Evolutionary conservation across 73 alveolate genomes (phyloP), one percentile per base, ranked within the genome.

Genomic region (Symbiodinium natans): DNA sequence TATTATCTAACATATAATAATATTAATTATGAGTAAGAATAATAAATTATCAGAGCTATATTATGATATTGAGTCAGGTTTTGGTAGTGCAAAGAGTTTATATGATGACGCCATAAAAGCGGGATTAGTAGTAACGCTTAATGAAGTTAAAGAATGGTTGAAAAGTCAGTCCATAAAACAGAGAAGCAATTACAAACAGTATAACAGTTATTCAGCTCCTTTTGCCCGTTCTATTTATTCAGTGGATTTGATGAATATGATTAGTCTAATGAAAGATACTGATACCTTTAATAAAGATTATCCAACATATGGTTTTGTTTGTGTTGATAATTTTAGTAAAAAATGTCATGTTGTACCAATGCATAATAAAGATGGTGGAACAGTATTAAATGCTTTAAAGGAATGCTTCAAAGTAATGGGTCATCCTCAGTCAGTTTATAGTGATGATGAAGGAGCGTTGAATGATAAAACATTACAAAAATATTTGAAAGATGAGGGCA

Each of bases 271-370:
- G 25, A 86, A 86, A 31, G 75, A 86, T 5, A 46, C 83, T 9
- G 41, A 36, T 4, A 29, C 48, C 1, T 15, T 0, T 5, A 56
- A 56, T 1, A 1, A 43, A 3, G 11, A 4, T 0, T 33, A 86
- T 33, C 93, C 83, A 9, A 31, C 38, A 48, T 54, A 86, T 33
- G 93, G 56, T 39, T 86, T 86, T n/a, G 93, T 86, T 0, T 68
- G 63, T 15, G 31, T 54, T 10, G 93, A 86, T 9, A 34, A 9
- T 21, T 86, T 86, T 52, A 86, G 83, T 27, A 54, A 86, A 29
- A n/a, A 52, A 0, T 68, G 82, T 17, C 52, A 54, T 15, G 83
- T 86, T 1, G 40, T 43, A 0, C 82, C 38, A 17, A 59, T 73
- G 83, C 0, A 31, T 0, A 1, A 73, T 0, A 73, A 15, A 31